A percentile compares a stretch with the other conserved stretches of the same genome.
These are phyloP conservation scores for Xylaria flabelliformis DNA, from an alignment of 495 filamentous ascomycete genomes.

Conservation along the genomic window DNA sequence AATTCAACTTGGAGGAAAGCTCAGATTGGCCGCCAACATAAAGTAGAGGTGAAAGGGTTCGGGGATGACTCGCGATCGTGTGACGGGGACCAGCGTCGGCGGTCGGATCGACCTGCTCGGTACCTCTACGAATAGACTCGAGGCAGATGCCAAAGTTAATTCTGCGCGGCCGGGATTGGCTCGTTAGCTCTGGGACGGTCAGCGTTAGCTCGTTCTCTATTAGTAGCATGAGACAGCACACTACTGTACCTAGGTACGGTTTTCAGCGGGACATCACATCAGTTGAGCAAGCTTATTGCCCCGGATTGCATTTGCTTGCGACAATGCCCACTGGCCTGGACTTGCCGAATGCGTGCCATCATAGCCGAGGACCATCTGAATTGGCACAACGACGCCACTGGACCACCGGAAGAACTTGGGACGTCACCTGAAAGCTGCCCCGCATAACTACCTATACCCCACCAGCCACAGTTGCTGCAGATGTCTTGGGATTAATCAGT, in stretches of 20 bases:
- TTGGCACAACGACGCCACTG: constrained; percentile 17
- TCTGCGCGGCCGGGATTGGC: constrained; percentile 18
- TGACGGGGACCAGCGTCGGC: constrained; percentile 18
- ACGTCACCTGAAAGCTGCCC: constrained; percentile 4
- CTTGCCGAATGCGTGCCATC: constrained; percentile 29
- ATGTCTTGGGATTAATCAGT: neutral
- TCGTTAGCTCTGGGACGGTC: neutral
- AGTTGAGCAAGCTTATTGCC: neutral
- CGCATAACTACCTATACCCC: neutral
- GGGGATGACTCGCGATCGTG: constrained; percentile 24
- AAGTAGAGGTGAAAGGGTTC: constrained; percentile 6
- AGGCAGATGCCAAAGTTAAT: constrained; percentile 9
- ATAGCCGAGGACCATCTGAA: constrained; percentile 25
- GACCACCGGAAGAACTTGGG: constrained; percentile 24
- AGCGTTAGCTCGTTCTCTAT: constrained; percentile 7
- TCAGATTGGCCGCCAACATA: neutral
- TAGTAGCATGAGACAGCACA: neutral
- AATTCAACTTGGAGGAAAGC: neutral
- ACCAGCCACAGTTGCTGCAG: constrained; percentile 4
- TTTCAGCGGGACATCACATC: neutral
- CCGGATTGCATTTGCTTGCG: constrained; percentile 7
- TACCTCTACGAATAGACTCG: constrained; percentile 5
- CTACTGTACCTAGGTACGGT: neutral
- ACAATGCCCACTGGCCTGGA: neutral
- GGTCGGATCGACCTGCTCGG: constrained; percentile 19